Conservation (phyloP, 805 yeast species). For the Candida nitratophila region DNA sequence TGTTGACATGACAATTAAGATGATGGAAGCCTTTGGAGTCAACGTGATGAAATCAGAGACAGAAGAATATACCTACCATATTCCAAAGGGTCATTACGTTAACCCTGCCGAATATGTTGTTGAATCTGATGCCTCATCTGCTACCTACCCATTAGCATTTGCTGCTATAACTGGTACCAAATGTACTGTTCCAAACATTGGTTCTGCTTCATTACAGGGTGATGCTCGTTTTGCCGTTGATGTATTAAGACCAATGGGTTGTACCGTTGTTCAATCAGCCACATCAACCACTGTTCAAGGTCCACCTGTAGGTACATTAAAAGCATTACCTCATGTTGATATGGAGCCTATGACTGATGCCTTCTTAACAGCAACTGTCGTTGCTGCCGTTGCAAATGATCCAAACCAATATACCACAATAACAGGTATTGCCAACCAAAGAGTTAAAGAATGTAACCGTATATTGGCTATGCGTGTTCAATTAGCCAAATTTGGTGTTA, state of each 20-base stretch:
- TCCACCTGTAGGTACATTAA: conserved; percentile 63
- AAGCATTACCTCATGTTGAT: conserved; percentile 70
- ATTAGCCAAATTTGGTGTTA: conserved; percentile 85
- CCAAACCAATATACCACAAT: conserved; percentile 61
- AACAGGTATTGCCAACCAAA: conserved; percentile 94
- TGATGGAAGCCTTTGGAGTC: conserved; percentile 91
- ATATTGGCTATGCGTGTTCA: conserved; percentile 91
- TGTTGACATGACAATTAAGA: conserved; percentile 93
- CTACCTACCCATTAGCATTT: conserved; percentile 94
- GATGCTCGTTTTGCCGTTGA: conserved; percentile 95
- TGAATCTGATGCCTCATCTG: conserved; percentile 96
- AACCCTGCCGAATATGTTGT: conserved; percentile 84
- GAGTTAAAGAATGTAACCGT: conserved; percentile 96
- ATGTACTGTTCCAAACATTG: conserved; percentile 91
- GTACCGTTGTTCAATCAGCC: conserved; percentile 74
- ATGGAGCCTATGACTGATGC: conserved; percentile 99
- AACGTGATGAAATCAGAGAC: conserved; percentile 60
- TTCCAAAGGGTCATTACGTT: conserved; percentile 74
- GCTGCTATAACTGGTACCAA: conserved; percentile 95
- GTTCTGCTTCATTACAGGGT: conserved; percentile 87
- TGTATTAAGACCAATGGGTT: conserved; percentile 93
- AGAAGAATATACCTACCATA: conserved; percentile 80
- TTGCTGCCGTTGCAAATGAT: conserved; percentile 70
- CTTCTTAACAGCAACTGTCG: conserved; percentile 91
- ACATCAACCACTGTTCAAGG: conserved; percentile 90